These are phyloP conservation scores for Alternaria viburni DNA, from an alignment of 2,329 filamentous ascomycete species.

Conservation along the genomic window DNA sequence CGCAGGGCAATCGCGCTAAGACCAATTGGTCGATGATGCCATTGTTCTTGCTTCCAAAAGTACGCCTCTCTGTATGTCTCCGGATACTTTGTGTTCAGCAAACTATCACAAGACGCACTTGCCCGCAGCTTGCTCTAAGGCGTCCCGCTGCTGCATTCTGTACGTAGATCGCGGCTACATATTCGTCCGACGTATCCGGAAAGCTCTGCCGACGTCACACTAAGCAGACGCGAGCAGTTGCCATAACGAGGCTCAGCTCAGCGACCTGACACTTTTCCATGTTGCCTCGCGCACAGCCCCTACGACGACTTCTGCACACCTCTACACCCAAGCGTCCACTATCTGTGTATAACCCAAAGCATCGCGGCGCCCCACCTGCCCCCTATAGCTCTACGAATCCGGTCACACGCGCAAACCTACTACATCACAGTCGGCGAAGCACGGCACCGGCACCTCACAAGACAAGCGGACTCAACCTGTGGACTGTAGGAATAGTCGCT, in stretches of 20 bases:
- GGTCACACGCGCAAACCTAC: slow-evolving; percentile 17
- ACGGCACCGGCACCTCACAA: slow-evolving; percentile 11
- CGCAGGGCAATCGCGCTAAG: slow-evolving; percentile 9
- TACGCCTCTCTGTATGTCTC: not conserved
- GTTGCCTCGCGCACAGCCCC: slow-evolving; percentile 31
- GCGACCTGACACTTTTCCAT: slow-evolving; percentile 25
- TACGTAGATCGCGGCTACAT: slow-evolving; percentile 4
- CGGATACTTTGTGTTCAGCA: not conserved
- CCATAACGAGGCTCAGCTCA: slow-evolving; percentile 11
- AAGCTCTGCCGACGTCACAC: slow-evolving; percentile 11
- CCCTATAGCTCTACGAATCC: slow-evolving; percentile 10
- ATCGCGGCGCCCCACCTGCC: slow-evolving; percentile 20
- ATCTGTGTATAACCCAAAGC: slow-evolving; percentile 13
- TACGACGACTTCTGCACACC: slow-evolving; percentile 10
- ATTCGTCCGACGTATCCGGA: slow-evolving; percentile 6
- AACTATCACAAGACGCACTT: not conserved
- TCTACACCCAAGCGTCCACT: slow-evolving; percentile 13
- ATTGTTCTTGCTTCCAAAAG: slow-evolving; percentile 2
- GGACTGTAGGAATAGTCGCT: slow-evolving; percentile 36
- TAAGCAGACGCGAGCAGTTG: slow-evolving; percentile 8
- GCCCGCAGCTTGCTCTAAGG: not conserved
- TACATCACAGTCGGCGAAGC: slow-evolving; percentile 5
- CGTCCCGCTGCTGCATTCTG: not conserved
- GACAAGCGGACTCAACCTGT: slow-evolving; percentile 35
- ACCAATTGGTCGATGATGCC: slow-evolving; percentile 13